Conservation (phyloP, 768 basidiomycete genomes). For the Termitomyces eurrhizus region DNA sequence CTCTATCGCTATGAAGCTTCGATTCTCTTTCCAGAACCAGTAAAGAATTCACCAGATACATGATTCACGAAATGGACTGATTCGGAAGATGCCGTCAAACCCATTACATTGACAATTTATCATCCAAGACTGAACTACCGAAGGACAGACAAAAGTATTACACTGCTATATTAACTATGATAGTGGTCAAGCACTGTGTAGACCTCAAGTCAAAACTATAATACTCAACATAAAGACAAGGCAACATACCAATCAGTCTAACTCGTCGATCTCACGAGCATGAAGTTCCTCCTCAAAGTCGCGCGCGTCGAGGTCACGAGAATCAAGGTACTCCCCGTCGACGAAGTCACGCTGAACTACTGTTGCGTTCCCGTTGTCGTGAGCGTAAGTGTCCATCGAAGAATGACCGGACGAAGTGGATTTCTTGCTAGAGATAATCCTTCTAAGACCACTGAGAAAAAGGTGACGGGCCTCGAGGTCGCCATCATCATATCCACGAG, state of each 20-base stretch:
- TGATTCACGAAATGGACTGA: no score
- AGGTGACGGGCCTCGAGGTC: not conserved
- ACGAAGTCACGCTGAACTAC: not conserved
- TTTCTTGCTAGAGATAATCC: not conserved
- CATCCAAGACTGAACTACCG: not conserved
- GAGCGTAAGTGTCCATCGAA: not conserved
- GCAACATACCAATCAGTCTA: not conserved
- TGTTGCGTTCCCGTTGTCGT: not conserved
- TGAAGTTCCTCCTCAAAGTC: not conserved
- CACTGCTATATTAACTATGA: not conserved
- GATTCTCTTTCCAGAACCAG: no score
- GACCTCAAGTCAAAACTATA: not conserved
- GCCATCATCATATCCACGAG: not conserved
- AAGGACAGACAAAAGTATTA: not conserved
- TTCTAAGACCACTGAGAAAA: no score
- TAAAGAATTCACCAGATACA: no score
- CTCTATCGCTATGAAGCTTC: no score
- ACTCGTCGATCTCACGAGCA: slow-evolving; percentile 1
- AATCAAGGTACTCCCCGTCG: not conserved
- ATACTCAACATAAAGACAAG: no score
- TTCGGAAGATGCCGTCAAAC: not conserved
- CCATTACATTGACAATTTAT: not conserved
- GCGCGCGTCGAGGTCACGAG: not conserved
- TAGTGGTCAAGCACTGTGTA: not conserved
- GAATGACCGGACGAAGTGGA: not conserved